These are phyloP conservation scores for Lactarius akahatsu DNA, from an alignment of 768 basidiomycete genomes.

Conservation along the genomic window DNA sequence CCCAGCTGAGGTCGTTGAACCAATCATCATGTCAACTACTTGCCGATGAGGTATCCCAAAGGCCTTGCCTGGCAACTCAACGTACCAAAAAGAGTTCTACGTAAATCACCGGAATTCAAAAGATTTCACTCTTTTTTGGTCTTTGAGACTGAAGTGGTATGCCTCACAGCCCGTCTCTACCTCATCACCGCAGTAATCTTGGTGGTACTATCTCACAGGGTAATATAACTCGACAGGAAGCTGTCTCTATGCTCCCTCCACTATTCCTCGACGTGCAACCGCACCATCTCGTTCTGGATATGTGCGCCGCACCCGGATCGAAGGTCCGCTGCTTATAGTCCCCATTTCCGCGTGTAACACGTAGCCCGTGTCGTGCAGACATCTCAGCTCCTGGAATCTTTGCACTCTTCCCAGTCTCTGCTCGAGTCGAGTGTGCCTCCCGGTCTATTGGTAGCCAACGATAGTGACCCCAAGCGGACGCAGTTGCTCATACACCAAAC, in stretches of 20 bases:
- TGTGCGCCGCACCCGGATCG: conserved; percentile 98
- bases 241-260: conserved; percentile 99
- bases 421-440: conserved; percentile 68
- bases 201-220: conserved; percentile 52
- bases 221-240: conserved; percentile 94
- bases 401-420: conserved; percentile 75
- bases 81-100: conserved; percentile 81
- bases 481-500: conserved; percentile 97
- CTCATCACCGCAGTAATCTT: neutral
- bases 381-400: conserved; percentile 91
- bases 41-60: conserved; percentile 75
- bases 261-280: conserved; percentile 93
- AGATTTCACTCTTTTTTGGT: conserved; percentile 96
- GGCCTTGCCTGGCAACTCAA: conserved; percentile 97
- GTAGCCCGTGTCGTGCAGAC: conserved; percentile 51
- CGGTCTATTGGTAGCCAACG: conserved; percentile 92
- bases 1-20: neutral
- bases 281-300: conserved; percentile 91
- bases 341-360: neutral
- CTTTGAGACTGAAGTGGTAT: conserved; percentile 94
- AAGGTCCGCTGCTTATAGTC: conserved; percentile 53
- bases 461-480: conserved; percentile 90
- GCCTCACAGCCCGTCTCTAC: conserved; percentile 33
- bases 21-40: conserved; percentile 13
- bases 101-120: conserved; percentile 88